Percentiles rank a stretch among this genome's conserved stretches.
Evolutionary conservation across 2,329 filamentous ascomycete species (phyloP).

Genomic region (Leptodontidium sp.): DNA sequence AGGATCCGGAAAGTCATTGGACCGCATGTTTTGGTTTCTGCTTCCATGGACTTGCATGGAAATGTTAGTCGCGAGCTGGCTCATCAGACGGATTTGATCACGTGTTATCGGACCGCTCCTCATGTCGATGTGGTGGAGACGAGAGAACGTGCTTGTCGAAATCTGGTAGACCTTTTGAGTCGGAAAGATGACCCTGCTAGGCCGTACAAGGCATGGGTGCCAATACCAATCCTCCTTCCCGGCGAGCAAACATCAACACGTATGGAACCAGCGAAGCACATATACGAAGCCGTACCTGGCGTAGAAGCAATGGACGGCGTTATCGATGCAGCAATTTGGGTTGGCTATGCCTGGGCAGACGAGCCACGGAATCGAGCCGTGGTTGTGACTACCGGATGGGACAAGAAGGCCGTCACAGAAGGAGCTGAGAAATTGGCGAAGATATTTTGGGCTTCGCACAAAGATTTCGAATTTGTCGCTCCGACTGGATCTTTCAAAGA

Average conservation of each 20-base stretch:
- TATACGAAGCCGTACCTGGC: conserved; percentile 57
- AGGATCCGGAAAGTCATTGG: conserved; percentile 57
- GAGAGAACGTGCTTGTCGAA: conserved; percentile 58
- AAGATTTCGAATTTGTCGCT: conserved; percentile 60
- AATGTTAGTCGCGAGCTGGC: conserved; percentile 59
- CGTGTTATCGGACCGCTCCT: conserved; percentile 57
- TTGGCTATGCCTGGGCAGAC: conserved; percentile 64
- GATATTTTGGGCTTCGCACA: conserved; percentile 56
- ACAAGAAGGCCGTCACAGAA: conserved; percentile 48
- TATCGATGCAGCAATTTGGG: conserved; percentile 62
- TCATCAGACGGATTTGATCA: conserved; percentile 59
- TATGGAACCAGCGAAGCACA: conserved; percentile 58
- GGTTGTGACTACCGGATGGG: conserved; percentile 61
- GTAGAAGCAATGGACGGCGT: conserved; percentile 53
- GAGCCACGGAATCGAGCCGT: conserved; percentile 60
- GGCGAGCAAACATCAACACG: conserved; percentile 64
- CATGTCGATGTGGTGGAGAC: conserved; percentile 60
- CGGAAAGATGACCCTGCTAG: conserved; percentile 39
- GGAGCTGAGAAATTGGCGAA: conserved; percentile 56
- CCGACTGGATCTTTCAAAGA: conserved; percentile 56
- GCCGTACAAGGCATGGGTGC: conserved; percentile 61
- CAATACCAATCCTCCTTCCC: conserved; percentile 59
- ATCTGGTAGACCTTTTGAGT: conserved; percentile 53
- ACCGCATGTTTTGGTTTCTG: conserved; percentile 56
- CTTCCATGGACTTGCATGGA: conserved; percentile 64